phyloP scores from a whole-genome alignment of 495 filamentous ascomycete species.

The Hypoxylon lenormandii region DNA sequence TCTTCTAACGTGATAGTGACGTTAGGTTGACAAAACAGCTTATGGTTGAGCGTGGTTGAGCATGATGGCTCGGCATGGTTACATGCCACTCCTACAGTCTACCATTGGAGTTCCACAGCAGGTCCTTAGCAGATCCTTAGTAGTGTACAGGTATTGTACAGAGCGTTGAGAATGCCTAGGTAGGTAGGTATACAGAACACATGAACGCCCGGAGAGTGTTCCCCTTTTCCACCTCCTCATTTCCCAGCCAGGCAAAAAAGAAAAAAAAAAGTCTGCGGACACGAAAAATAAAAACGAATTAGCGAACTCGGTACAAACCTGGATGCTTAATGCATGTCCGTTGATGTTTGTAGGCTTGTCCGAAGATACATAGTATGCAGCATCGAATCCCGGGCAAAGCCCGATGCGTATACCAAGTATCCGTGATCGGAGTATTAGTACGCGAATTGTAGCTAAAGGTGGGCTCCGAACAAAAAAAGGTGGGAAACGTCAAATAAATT shows the following conservation, averaged over 20 bases:
- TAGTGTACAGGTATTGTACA: constrained; percentile 14
- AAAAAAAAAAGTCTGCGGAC: background rate
- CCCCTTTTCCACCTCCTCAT: constrained; percentile 15
- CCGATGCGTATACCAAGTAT: constrained; percentile 8
- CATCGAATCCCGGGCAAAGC: constrained; percentile 33
- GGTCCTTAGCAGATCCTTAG: background rate
- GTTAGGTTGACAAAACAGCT: constrained; percentile 32
- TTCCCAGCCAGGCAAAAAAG: constrained; percentile 20
- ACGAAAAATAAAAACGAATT: background rate
- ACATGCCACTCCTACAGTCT: constrained; percentile 9
- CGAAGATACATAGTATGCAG: constrained; percentile 21
- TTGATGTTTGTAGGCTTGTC: constrained; percentile 15
- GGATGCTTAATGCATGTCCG: constrained; percentile 11
- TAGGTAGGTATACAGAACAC: background rate
- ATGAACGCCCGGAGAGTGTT: too few species aligned
- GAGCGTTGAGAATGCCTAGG: constrained; percentile 4
- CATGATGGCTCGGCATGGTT: background rate
- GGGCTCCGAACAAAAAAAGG: background rate
- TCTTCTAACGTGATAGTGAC: constrained; percentile 27
- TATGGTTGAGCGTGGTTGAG: constrained; percentile 13
- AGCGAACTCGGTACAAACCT: background rate
- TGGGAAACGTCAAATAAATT: background rate
- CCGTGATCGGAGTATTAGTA: constrained; percentile 26
- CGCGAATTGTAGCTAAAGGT: constrained; percentile 8
- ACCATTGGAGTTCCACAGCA: constrained; percentile 35